Percentiles rank a stretch among this genome's conserved stretches.
Evolutionary conservation across 768 basidiomycete genomes (phyloP).

Genomic region (Clathrus columnatus): DNA sequence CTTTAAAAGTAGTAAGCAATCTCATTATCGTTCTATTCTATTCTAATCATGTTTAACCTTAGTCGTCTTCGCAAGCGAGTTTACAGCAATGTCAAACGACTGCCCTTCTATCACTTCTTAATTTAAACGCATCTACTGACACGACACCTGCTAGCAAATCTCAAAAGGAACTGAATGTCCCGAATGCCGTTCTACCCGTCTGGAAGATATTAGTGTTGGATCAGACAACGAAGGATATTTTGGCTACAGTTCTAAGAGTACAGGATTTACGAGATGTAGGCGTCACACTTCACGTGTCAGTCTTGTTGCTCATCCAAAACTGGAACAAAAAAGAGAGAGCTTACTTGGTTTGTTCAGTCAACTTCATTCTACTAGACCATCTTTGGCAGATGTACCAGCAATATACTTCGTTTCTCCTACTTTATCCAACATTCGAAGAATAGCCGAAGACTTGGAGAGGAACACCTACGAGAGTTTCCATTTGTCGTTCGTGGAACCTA

Average conservation of each 20-base stretch:
- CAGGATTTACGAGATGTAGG: slow-evolving; percentile 96
- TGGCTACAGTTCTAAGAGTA: slow-evolving; percentile 91
- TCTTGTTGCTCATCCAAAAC: slow-evolving; percentile 10
- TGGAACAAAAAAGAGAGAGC: neutral
- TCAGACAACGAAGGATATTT: slow-evolving; percentile 90
- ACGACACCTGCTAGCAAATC: slow-evolving; percentile 29
- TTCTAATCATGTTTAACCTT: neutral
- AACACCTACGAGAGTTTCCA: slow-evolving; percentile 88
- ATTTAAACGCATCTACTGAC: slow-evolving; percentile 63
- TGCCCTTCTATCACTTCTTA: slow-evolving; percentile 77
- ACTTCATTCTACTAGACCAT: slow-evolving; percentile 79
- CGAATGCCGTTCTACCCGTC: slow-evolving; percentile 61
- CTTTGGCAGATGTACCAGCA: slow-evolving; percentile 91
- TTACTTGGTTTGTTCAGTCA: slow-evolving; percentile 50
- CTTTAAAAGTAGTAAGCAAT: slow-evolving; percentile 2
- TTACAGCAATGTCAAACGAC: slow-evolving; percentile 85
- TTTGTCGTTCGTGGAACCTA: slow-evolving; percentile 89
- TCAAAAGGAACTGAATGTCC: slow-evolving; percentile 32
- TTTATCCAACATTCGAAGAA: slow-evolving; percentile 73
- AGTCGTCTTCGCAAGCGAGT: slow-evolving; percentile 37
- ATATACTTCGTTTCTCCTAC: slow-evolving; percentile 96
- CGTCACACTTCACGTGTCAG: slow-evolving; percentile 96
- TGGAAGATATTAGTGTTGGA: slow-evolving; percentile 98
- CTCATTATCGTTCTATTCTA: neutral
- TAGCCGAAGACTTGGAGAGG: slow-evolving; percentile 89